Evolutionary conservation across 2,329 filamentous ascomycete species (phyloP).

Genomic region (Domatiomyces globalis): DNA sequence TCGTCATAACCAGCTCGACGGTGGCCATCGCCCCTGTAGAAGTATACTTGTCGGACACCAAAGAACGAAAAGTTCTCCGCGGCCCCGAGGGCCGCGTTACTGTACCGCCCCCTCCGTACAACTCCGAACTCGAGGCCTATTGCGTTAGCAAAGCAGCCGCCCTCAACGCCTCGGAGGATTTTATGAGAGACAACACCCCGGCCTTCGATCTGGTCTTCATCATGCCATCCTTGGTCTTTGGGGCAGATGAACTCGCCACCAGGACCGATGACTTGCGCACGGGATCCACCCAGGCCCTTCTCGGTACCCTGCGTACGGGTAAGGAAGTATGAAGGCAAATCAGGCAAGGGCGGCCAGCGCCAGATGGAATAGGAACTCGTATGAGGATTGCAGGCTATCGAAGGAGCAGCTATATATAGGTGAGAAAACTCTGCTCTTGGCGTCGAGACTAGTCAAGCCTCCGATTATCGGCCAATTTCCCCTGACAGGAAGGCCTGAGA

Average conservation of each 20-base stretch:
- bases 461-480: no score
- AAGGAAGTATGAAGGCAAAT: no score
- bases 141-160: slow-evolving; percentile 21
- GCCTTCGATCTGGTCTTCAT: neutral
- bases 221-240: neutral
- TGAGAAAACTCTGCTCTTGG: no score
- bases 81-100: no score
- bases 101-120: slow-evolving; percentile 3
- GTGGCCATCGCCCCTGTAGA: neutral
- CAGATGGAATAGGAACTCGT: no score
- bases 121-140: slow-evolving; percentile 20
- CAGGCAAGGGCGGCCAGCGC: no score
- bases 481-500: no score
- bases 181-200: slow-evolving; percentile 3
- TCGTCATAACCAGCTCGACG: neutral
- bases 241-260: neutral
- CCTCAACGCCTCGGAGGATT: slow-evolving; percentile 17
- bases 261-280: neutral
- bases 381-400: no score
- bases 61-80: neutral
- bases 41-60: neutral
- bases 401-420: no score
- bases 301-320: neutral
- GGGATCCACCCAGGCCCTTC: neutral
- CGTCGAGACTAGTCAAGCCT: no score